Conservation (phyloP, 2,329 filamentous ascomycete genomes). For the Phialophora expanda region DNA sequence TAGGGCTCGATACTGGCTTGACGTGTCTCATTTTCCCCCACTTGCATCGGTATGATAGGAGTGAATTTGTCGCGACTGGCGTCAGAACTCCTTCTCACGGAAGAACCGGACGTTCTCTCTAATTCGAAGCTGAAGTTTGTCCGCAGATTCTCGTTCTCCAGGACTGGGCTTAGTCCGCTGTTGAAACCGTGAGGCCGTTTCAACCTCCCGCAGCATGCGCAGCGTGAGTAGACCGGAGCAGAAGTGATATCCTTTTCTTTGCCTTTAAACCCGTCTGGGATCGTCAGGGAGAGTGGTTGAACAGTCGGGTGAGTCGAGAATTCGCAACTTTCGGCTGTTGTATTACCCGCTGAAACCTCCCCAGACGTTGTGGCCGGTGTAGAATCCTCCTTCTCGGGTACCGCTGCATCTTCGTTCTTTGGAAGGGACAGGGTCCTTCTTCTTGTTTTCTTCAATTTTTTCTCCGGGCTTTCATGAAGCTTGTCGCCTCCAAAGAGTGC, state of each 20-base stretch:
- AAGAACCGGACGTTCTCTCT: conserved; percentile 27
- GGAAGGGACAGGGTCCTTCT: conserved; percentile 29
- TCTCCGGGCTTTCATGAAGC: conserved; percentile 19
- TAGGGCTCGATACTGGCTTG: conserved; percentile 36
- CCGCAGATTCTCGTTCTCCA: conserved; percentile 38
- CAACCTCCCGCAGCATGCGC: conserved; percentile 39
- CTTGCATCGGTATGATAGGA: conserved; percentile 37
- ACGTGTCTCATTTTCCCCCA: conserved; percentile 33
- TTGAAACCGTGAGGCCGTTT: conserved; percentile 32
- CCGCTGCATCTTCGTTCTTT: conserved; percentile 9
- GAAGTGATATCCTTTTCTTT: conserved; percentile 35
- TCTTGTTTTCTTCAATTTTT: conserved; percentile 30
- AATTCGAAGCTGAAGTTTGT: conserved; percentile 40
- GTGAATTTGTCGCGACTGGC: conserved; percentile 31
- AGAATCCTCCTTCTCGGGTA: conserved; percentile 1
- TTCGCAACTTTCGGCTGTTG: conserved; percentile 21
- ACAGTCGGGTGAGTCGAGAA: conserved; percentile 32
- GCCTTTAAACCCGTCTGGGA: conserved; percentile 33
- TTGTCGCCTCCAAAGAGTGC: conserved; percentile 32
- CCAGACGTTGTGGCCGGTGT: not conserved
- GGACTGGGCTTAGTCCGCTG: conserved; percentile 36
- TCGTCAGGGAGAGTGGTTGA: conserved; percentile 33
- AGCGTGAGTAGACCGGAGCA: conserved; percentile 34
- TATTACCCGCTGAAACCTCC: conserved; percentile 21
- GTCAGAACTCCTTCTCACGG: conserved; percentile 32